These are phyloP conservation scores for Diutina sp. DNA, from an alignment of 1,139 yeast species.

Conservation along the genomic window DNA sequence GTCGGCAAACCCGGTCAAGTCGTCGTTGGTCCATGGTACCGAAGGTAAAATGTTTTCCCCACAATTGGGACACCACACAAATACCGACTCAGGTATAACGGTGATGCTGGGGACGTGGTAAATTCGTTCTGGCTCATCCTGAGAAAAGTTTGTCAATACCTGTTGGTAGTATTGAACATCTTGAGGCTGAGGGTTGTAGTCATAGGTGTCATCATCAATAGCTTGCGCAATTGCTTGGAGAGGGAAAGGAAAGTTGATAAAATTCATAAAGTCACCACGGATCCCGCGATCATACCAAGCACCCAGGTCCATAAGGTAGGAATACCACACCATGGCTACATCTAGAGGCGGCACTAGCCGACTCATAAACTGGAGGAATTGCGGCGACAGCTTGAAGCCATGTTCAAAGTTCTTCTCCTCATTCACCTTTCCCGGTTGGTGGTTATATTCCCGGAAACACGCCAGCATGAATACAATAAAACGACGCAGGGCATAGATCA, in stretches of 20 bases:
- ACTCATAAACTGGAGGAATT: neutral
- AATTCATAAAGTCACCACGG: conserved; percentile 1
- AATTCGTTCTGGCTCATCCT: neutral
- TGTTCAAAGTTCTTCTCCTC: neutral
- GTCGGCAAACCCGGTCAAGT: neutral
- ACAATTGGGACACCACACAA: conserved; percentile 1
- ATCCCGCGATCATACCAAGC: conserved; percentile 1
- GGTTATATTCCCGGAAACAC: neutral
- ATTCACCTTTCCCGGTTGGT: neutral
- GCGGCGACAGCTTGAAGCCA: neutral
- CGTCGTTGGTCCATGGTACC: neutral
- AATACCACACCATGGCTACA: conserved; percentile 1
- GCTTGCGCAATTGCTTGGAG: neutral
- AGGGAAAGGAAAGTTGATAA: neutral
- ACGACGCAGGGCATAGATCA: neutral
- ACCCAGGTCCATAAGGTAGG: neutral
- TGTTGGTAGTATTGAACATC: neutral
- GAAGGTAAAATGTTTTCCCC: neutral
- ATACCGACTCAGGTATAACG: neutral
- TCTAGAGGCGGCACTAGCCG: neutral
- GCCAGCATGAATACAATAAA: conserved; percentile 1
- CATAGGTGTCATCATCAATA: neutral
- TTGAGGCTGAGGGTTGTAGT: neutral
- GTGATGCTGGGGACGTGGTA: neutral
- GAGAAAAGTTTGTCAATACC: neutral